Evolutionary conservation across 2,329 filamentous ascomycete genomes (phyloP).

Genomic region (Colletotrichum sp.): DNA sequence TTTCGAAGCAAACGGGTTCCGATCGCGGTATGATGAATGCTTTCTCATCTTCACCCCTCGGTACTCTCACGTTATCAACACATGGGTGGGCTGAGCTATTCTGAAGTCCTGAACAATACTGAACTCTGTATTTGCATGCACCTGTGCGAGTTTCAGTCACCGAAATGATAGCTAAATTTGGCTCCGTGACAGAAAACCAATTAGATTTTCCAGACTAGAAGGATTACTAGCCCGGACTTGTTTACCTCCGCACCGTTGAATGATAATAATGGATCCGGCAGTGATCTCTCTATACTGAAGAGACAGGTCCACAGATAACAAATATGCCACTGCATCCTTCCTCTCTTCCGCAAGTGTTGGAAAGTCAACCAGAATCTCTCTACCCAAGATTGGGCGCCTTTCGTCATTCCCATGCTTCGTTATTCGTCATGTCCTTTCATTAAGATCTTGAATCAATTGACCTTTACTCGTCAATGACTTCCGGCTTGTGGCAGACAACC

Average conservation of each 20-base stretch:
- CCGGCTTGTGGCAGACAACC: conserved; percentile 35
- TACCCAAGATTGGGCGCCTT: not conserved
- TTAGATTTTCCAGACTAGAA: not conserved
- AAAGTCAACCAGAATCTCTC: too few species aligned
- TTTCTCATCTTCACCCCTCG: conserved; percentile 21
- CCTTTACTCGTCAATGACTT: not conserved
- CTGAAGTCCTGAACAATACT: not conserved
- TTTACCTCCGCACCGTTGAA: not conserved
- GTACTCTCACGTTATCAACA: not conserved
- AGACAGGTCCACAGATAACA: not conserved
- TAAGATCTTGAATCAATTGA: too few species aligned
- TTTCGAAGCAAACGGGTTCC: conserved; percentile 24
- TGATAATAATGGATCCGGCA: not conserved
- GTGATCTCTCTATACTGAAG: not conserved
- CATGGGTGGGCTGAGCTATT: not conserved
- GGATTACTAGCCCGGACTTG: not conserved
- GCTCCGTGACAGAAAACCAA: not conserved
- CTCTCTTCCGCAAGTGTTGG: not conserved
- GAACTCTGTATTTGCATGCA: not conserved
- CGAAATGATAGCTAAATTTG: not conserved
- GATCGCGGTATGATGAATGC: conserved; percentile 20
- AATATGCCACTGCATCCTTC: not conserved
- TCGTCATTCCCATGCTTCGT: not conserved
- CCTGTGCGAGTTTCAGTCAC: not conserved
- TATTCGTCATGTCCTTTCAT: not conserved